phyloP scores from a whole-genome alignment of 352 stramenopile genomes.

The Peronospora tabacina region DNA sequence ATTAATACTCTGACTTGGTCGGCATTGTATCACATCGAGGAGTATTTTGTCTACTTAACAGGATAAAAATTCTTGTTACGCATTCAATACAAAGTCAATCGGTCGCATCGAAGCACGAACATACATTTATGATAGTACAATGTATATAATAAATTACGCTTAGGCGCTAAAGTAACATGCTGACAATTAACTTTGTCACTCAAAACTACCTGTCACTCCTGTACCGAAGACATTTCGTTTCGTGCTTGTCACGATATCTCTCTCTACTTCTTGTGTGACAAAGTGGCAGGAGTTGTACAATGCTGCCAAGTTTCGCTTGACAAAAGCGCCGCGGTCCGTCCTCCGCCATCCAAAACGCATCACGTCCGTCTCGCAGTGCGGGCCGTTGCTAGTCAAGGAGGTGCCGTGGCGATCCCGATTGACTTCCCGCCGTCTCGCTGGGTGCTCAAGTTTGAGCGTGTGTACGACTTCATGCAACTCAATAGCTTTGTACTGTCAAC shows the following conservation, averaged over 20 bases:
- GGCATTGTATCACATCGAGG: too few species aligned
- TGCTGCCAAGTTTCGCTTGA: too few species aligned
- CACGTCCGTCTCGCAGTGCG: constrained; percentile 42
- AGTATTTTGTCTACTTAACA: constrained; percentile 8
- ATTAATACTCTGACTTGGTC: neutral
- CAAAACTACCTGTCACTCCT: too few species aligned
- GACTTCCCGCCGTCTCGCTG: constrained; percentile 45
- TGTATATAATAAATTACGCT: too few species aligned
- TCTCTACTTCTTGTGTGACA: too few species aligned
- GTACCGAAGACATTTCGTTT: too few species aligned
- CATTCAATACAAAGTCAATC: constrained; percentile 11
- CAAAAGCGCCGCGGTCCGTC: too few species aligned
- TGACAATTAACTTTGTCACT: too few species aligned
- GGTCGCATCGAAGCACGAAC: neutral
- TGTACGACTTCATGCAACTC: constrained; percentile 35
- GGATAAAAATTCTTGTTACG: constrained; percentile 1
- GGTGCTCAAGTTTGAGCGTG: constrained; percentile 46
- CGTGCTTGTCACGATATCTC: too few species aligned
- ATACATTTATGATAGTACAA: too few species aligned
- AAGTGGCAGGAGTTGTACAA: too few species aligned
- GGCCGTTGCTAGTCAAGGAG: constrained; percentile 33
- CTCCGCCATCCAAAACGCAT: constrained; percentile 34
- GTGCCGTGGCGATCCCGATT: constrained; percentile 23
- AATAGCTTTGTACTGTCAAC: constrained; percentile 18
- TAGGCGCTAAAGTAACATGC: too few species aligned